Evolutionary conservation across 352 stramenopile genomes (phyloP).

Genomic region (Globisporangium canariense): DNA sequence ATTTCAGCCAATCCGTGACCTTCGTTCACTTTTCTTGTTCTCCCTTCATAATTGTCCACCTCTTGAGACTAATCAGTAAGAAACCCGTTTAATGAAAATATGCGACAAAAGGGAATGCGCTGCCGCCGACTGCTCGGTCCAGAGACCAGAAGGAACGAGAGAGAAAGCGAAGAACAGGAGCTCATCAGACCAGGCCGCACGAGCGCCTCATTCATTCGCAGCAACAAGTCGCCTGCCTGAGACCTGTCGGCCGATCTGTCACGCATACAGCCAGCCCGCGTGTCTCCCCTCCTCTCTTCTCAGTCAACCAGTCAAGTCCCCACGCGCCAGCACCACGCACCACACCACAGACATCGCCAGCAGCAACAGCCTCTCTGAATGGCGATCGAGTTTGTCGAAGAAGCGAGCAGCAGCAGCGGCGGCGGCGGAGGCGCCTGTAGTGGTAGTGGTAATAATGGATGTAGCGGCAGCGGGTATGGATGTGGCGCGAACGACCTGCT

Average conservation of each 20-base stretch:
- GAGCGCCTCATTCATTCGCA: not conserved
- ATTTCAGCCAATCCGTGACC: too few relatives aligned
- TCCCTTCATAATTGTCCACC: not conserved
- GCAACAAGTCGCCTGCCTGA: not conserved
- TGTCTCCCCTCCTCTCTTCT: too few relatives aligned
- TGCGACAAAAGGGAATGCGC: not conserved
- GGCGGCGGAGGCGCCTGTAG: not conserved
- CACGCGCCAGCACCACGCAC: not conserved
- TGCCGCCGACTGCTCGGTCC: not conserved
- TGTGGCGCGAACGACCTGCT: conserved; percentile 1
- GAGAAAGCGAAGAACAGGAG: not conserved
- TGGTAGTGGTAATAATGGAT: not conserved
- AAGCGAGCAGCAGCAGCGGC: conserved; percentile 6
- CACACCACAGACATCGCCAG: not conserved
- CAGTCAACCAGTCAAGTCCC: too few relatives aligned
- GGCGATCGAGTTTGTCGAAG: conserved; percentile 20
- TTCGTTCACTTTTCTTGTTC: too few relatives aligned
- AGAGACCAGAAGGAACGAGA: conserved; percentile 1
- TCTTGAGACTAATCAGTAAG: too few relatives aligned
- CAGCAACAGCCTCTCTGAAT: conserved; percentile 1
- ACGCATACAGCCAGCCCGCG: not conserved
- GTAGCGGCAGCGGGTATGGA: not conserved
- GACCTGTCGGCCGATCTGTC: not conserved
- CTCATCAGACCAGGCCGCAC: too few relatives aligned
- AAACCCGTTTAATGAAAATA: not conserved